Evolutionary conservation across 2,329 filamentous ascomycete genomes (phyloP).

Genomic region (Cadophora gregata): DNA sequence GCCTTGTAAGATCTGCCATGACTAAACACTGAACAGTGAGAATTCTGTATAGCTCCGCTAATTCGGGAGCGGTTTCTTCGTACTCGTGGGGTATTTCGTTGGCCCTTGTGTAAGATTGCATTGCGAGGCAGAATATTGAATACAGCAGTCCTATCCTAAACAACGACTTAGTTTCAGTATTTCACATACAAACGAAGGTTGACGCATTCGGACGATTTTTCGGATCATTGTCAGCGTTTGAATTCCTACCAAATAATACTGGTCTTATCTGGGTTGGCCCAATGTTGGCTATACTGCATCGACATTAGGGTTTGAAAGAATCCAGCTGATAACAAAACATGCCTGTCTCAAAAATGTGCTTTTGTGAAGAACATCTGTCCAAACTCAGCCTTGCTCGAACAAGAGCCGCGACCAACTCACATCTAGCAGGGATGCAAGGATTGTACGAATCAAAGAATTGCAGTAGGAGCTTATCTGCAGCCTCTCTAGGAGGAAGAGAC

Average conservation of each 20-base stretch:
- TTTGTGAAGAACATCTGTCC: conserved; percentile 58
- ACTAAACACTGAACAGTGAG: conserved; percentile 59
- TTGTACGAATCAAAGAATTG: conserved; percentile 59
- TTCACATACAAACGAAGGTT: neutral
- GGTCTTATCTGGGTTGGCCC: conserved; percentile 48
- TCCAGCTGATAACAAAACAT: conserved; percentile 22
- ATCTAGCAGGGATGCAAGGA: conserved; percentile 55
- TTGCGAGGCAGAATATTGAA: conserved; percentile 32
- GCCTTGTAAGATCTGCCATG: conserved; percentile 55
- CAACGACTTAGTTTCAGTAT: neutral
- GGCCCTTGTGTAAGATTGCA: conserved; percentile 53
- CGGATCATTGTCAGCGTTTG: neutral
- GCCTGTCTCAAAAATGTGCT: conserved; percentile 55
- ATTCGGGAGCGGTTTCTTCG: conserved; percentile 51
- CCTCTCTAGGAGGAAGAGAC: conserved; percentile 53
- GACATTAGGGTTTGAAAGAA: neutral
- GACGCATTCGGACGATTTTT: neutral
- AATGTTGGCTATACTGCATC: conserved; percentile 52
- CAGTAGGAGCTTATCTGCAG: conserved; percentile 56
- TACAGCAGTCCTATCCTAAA: conserved; percentile 55
- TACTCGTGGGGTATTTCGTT: conserved; percentile 54
- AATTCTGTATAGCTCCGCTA: conserved; percentile 55
- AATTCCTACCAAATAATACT: conserved; percentile 48
- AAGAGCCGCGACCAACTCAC: conserved; percentile 15
- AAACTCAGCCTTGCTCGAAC: conserved; percentile 17